A percentile compares a stretch with the other conserved stretches of the same genome.
Evolutionary conservation across 805 yeast genomes (phyloP).

Genomic region (Wickerhamiella spandovensis): DNA sequence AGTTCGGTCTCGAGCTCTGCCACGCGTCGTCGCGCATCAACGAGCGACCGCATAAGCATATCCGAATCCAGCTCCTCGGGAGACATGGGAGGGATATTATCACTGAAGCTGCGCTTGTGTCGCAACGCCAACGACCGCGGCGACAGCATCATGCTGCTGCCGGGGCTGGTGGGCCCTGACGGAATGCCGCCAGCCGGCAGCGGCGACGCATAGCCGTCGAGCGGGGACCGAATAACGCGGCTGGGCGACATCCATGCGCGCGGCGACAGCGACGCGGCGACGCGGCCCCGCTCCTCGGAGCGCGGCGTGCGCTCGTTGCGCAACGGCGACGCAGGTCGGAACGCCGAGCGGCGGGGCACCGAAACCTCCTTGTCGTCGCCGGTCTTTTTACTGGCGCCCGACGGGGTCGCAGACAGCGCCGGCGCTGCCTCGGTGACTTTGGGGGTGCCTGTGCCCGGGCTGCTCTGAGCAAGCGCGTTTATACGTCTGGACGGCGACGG

Average conservation of each 20-base stretch:
- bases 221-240: neutral
- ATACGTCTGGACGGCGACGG: neutral
- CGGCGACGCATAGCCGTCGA: neutral
- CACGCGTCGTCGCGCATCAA: constrained; percentile 19
- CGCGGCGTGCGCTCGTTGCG: constrained; percentile 1
- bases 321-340: neutral
- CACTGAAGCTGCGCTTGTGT: constrained; percentile 17
- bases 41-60: constrained; percentile 14
- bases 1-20: constrained; percentile 19
- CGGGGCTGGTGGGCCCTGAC: neutral
- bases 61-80: constrained; percentile 2
- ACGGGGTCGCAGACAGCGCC: neutral
- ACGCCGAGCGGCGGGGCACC: neutral
- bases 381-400: neutral
- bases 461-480: neutral
- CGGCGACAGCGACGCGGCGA: neutral
- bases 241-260: neutral
- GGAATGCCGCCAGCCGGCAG: neutral
- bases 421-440: neutral
- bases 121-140: neutral
- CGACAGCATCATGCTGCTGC: neutral
- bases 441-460: neutral
- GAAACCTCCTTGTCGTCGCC: neutral
- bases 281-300: neutral
- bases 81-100: constrained; percentile 2